phyloP scores from a whole-genome alignment of 2,329 filamentous ascomycete species.

The Diaporthe sp. region DNA sequence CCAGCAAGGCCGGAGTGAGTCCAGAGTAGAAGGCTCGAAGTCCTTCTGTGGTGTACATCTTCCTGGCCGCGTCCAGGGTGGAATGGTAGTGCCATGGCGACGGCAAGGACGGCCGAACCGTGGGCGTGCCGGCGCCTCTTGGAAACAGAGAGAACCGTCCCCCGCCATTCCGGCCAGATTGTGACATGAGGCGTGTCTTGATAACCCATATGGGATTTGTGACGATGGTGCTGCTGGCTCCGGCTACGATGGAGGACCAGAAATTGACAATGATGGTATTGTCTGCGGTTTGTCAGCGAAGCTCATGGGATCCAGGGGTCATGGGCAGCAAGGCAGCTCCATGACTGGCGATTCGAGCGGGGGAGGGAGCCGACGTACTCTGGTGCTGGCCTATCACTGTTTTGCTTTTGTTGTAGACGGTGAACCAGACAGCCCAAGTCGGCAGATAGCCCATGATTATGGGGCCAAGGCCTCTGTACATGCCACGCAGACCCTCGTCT shows the following conservation, averaged over 20 bases:
- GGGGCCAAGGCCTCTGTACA: conserved; percentile 94
- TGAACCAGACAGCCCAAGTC: conserved; percentile 98
- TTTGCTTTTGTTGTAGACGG: conserved; percentile 93
- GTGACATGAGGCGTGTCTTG: conserved; percentile 98
- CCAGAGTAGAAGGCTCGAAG: conserved; percentile 95
- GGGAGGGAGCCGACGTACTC: conserved; percentile 60
- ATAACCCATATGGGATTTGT: conserved; percentile 99
- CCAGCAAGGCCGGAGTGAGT: conserved; percentile 90
- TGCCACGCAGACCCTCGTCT: conserved; percentile 88
- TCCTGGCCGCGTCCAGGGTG: conserved; percentile 90
- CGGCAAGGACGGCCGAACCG: conserved; percentile 67
- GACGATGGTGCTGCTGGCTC: conserved; percentile 90
- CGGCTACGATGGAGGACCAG: conserved; percentile 91
- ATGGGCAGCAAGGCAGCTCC: background rate
- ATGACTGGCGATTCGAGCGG: background rate
- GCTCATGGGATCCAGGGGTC: conserved; percentile 38
- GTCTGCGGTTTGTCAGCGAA: conserved; percentile 60
- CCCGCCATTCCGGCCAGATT: conserved; percentile 68
- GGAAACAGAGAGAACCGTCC: conserved; percentile 62
- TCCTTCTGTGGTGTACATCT: conserved; percentile 96
- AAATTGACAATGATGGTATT: conserved; percentile 85
- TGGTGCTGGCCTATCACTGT: conserved; percentile 77
- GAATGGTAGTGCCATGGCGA: conserved; percentile 93
- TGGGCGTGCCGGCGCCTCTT: conserved; percentile 67
- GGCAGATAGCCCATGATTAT: conserved; percentile 97